Conservation (phyloP, 768 basidiomycete species). For the Tubosaeta sp. region DNA sequence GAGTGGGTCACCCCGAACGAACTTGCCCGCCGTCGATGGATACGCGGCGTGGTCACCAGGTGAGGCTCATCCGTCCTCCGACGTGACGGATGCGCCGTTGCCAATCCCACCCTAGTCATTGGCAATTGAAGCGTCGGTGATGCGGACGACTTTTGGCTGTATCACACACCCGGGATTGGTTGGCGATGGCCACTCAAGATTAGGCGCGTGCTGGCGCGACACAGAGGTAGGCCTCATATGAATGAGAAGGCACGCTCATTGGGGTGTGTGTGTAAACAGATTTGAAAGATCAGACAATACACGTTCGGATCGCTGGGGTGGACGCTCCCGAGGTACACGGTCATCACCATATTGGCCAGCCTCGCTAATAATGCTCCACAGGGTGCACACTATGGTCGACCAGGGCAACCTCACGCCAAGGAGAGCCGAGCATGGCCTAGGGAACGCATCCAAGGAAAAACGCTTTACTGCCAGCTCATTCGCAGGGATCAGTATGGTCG, state of each 20-base stretch:
- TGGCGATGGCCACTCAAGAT: conserved; percentile 73
- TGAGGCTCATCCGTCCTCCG: conserved; percentile 25
- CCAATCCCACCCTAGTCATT: neutral
- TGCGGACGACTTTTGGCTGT: conserved; percentile 80
- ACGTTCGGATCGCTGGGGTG: conserved; percentile 84
- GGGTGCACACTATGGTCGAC: conserved; percentile 82
- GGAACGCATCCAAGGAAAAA: conserved; percentile 48
- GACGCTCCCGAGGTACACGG: conserved; percentile 83
- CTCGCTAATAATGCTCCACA: conserved; percentile 22
- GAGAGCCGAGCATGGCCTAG: conserved; percentile 77
- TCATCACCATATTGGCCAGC: neutral
- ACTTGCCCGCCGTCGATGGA: conserved; percentile 55
- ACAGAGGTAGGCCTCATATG: neutral
- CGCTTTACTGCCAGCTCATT: conserved; percentile 67
- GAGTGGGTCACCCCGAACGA: conserved; percentile 69
- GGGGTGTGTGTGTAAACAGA: conserved; percentile 35
- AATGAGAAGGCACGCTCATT: neutral
- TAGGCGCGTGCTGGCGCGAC: conserved; percentile 49
- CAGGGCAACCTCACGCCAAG: conserved; percentile 66
- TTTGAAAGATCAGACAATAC: conserved; percentile 75
- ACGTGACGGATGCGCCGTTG: too few relatives aligned
- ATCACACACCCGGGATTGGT: conserved; percentile 77
- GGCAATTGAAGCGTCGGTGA: conserved; percentile 63
- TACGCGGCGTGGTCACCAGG: conserved; percentile 82
- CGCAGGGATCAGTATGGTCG: conserved; percentile 81